Percentiles rank a stretch among this genome's conserved stretches.
phyloP scores from a whole-genome alignment of 495 filamentous ascomycete species.

The Staphylotrichum tortipilum region DNA sequence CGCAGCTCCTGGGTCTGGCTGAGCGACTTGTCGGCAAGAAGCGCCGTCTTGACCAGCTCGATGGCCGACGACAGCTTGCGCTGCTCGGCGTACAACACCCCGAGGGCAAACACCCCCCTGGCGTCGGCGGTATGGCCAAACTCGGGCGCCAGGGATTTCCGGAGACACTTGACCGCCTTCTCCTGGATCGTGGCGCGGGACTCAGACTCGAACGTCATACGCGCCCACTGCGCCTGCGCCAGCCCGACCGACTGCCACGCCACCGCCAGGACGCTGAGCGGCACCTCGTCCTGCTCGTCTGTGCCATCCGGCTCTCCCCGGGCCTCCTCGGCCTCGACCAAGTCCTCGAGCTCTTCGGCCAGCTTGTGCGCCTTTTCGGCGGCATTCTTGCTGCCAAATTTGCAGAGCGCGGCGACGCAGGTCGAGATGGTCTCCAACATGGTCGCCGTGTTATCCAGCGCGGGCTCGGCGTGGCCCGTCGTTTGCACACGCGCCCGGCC shows the following conservation, averaged over 20 bases:
- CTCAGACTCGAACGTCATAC: slow-evolving; percentile 63
- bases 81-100: slow-evolving; percentile 69
- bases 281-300: slow-evolving; percentile 31
- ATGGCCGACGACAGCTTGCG: slow-evolving; percentile 69
- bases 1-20: slow-evolving; percentile 27
- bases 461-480: slow-evolving; percentile 58
- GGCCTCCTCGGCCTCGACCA: slow-evolving; percentile 36
- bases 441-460: slow-evolving; percentile 67
- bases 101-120: slow-evolving; percentile 71
- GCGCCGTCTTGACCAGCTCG: slow-evolving; percentile 57
- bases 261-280: slow-evolving; percentile 48
- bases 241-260: slow-evolving; percentile 77
- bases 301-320: slow-evolving; percentile 15
- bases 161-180: slow-evolving; percentile 64
- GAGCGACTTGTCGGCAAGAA: slow-evolving; percentile 33
- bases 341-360: slow-evolving; percentile 54
- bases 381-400: slow-evolving; percentile 63
- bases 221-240: slow-evolving; percentile 76
- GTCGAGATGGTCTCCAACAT: slow-evolving; percentile 68
- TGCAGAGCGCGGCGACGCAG: slow-evolving; percentile 71
- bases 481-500: slow-evolving; percentile 74
- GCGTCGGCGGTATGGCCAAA: slow-evolving; percentile 52
- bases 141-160: slow-evolving; percentile 58
- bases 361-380: slow-evolving; percentile 69
- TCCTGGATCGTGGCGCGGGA: slow-evolving; percentile 58